Base-by-base conservation (phyloP, 2,329 filamentous ascomycete species). In the Pseudonectria foliicola region DNA sequence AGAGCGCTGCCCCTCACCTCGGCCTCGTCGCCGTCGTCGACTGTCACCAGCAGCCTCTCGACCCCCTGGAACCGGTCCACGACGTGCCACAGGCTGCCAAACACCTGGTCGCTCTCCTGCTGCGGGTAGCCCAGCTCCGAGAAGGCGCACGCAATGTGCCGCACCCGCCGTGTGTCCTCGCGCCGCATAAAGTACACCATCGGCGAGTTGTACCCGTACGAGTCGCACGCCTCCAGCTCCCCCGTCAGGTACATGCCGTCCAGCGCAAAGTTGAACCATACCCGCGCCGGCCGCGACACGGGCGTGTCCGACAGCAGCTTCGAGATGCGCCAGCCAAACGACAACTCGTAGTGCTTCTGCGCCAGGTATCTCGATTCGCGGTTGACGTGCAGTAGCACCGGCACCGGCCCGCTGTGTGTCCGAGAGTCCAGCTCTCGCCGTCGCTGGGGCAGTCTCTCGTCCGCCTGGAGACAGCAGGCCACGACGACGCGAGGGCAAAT, bases 221-320 rank as follows among this genome's bases (percentile, higher is more conserved):
- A 54, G 44, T 70, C 64, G 49, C 59, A 63, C 10, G 66, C 64
- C 55, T 71, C 67, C 10, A 72, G 57, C 48, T 70, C 66, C 34
- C 69, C 69, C 2, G 61, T 52, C 27, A 73, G 59, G 39, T 68
- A 63, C 16, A 73, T 54, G n/a, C 62, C 56, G 55, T 73, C 69
- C 18, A 54, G 53, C 15, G 38, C 49, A 49, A 67, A 72, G 54
- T 68, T 65, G 64, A 73, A 72, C 59, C 62, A 71, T 11, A 63
- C 59, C 18, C 54, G 54, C 3, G 66, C 54, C 8, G 58, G 56
- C 13, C 53, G 57, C 50, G 53, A 57, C 35, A 54, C 41, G 26
- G 55, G 56, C 39, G 53, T 54, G 40, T 52, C 55, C 25, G 52
- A 53, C 21, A 67, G 53, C 14, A 63, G 55, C 35, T 55, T 59